Conservation (phyloP, 495 filamentous ascomycete species). For the Aeminium ludgeri region DNA sequence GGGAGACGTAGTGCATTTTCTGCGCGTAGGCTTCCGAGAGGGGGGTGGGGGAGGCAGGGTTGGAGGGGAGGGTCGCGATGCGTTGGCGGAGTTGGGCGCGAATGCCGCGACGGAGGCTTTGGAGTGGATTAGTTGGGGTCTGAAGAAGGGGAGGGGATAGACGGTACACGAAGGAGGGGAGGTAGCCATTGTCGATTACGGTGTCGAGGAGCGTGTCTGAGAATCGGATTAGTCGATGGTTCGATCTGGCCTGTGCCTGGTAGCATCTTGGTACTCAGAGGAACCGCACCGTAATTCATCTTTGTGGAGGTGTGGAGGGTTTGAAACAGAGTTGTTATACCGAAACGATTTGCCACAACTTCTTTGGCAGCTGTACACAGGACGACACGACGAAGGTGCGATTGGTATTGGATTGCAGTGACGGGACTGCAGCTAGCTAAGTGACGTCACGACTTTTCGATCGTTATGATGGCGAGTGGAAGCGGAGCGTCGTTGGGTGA, state of each 20-base stretch:
- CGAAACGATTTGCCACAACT: too few relatives aligned
- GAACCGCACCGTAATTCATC: background rate
- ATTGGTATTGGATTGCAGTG: too few relatives aligned
- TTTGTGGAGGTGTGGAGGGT: background rate
- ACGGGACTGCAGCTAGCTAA: too few relatives aligned
- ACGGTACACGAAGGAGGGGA: too few relatives aligned
- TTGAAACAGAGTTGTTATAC: background rate
- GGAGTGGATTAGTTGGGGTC: too few relatives aligned
- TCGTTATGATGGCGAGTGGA: too few relatives aligned
- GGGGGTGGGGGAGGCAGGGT: too few relatives aligned
- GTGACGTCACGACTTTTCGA: too few relatives aligned
- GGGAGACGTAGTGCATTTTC: slow-evolving; percentile 42
- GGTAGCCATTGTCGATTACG: slow-evolving; percentile 39
- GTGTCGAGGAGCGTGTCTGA: slow-evolving; percentile 3
- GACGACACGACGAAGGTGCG: too few relatives aligned
- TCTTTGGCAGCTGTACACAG: too few relatives aligned
- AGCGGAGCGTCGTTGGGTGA: too few relatives aligned
- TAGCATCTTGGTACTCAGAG: background rate
- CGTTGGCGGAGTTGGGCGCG: slow-evolving; percentile 38
- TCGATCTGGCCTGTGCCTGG: background rate
- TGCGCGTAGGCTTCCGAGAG: slow-evolving; percentile 30
- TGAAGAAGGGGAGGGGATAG: background rate
- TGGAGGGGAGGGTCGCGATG: slow-evolving; percentile 29
- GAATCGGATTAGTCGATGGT: background rate
- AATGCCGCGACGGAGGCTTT: slow-evolving; percentile 41